These are phyloP conservation scores for Colletotrichum acutatum DNA, from an alignment of 2,329 filamentous ascomycete genomes.

Conservation along the genomic window DNA sequence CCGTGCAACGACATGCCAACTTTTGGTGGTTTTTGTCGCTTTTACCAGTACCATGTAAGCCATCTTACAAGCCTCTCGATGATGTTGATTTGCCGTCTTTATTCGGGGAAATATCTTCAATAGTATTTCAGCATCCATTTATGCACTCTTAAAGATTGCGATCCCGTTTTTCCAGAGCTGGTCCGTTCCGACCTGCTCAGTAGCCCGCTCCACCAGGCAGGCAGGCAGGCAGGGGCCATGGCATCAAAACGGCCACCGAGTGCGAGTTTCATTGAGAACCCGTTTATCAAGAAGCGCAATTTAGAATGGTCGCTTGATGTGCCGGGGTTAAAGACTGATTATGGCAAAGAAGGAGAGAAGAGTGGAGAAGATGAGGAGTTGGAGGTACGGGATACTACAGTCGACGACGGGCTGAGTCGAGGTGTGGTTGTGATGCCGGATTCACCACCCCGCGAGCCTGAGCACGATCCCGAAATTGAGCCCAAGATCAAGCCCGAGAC, in stretches of 20 bases:
- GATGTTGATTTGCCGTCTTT: not conserved
- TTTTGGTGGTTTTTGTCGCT: not conserved
- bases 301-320: slow-evolving; percentile 53
- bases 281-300: slow-evolving; percentile 59
- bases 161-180: not conserved
- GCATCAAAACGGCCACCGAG: slow-evolving; percentile 45
- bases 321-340: slow-evolving; percentile 4
- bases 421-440: not conserved
- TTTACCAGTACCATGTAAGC: not conserved
- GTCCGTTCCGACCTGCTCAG: not conserved
- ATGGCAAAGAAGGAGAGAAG: not conserved
- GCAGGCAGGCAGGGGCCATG: slow-evolving; percentile 34
- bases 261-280: slow-evolving; percentile 53
- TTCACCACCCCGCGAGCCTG: not conserved
- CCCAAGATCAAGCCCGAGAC: no score
- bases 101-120: not conserved
- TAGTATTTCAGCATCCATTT: not conserved
- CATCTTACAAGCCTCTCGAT: not conserved
- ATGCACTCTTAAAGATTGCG: not conserved
- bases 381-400: not conserved
- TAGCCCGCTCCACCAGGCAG: not conserved
- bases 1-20: slow-evolving; percentile 3
- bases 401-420: not conserved
- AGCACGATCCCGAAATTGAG: not conserved
- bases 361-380: not conserved